phyloP scores from a whole-genome alignment of 305 asterid genomes.

The Fraxinus albicans region DNA sequence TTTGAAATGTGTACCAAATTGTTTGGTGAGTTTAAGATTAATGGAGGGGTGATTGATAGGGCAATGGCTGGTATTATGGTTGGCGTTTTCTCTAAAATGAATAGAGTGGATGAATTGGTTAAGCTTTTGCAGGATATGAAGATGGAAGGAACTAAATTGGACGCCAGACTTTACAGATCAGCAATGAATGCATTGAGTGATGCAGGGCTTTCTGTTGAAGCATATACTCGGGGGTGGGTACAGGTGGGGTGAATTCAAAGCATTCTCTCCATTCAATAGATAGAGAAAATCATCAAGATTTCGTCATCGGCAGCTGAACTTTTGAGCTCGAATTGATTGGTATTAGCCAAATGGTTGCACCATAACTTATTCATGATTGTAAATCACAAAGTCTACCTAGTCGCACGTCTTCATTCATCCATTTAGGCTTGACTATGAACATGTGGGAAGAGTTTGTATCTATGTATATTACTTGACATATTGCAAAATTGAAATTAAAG shows the following conservation, averaged over 20 bases:
- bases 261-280: neutral
- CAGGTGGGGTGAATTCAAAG: neutral
- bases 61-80: slow-evolving; percentile 93
- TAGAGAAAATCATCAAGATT: neutral
- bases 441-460: neutral
- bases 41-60: slow-evolving; percentile 60
- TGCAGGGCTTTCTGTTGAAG: slow-evolving; percentile 48
- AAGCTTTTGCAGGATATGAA: slow-evolving; percentile 78
- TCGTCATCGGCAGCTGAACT: neutral
- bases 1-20: slow-evolving; percentile 47
- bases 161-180: slow-evolving; percentile 61
- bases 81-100: slow-evolving; percentile 71
- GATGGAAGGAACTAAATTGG: slow-evolving; percentile 51
- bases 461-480: neutral
- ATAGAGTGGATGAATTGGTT: slow-evolving; percentile 62
- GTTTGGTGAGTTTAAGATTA: slow-evolving; percentile 58
- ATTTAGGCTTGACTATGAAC: neutral
- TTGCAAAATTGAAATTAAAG: neutral
- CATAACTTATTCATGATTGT: slow-evolving; percentile 27
- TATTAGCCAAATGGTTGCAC: slow-evolving; percentile 59
- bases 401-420: neutral
- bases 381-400: neutral
- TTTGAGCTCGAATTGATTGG: neutral
- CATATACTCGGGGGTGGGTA: neutral
- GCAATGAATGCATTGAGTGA: slow-evolving; percentile 76